These are phyloP conservation scores for Isatis tinctoria DNA, from an alignment of 345 rosid genomes.

Conservation along the genomic window DNA sequence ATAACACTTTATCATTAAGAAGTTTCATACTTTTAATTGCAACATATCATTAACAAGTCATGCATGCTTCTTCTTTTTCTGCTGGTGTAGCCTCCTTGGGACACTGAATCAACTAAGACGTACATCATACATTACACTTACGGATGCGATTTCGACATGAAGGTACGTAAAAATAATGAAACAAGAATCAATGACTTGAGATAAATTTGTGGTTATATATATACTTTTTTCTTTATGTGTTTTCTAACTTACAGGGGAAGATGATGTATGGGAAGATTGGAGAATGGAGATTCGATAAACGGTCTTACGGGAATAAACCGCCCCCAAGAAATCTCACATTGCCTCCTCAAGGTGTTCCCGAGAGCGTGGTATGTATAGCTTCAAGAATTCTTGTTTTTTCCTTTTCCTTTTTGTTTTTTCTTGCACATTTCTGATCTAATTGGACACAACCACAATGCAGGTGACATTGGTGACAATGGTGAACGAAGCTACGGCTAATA, in stretches of 20 bases:
- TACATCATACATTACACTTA: slow-evolving; percentile 94
- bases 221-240: neutral
- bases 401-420: neutral
- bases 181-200: neutral
- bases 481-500: slow-evolving; percentile 86
- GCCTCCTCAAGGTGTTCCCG: slow-evolving; percentile 90
- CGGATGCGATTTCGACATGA: slow-evolving; percentile 86
- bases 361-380: slow-evolving; percentile 69
- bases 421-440: neutral
- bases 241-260: slow-evolving; percentile 43
- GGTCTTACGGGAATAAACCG: slow-evolving; percentile 56
- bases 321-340: slow-evolving; percentile 82
- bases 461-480: slow-evolving; percentile 90
- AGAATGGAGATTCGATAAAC: slow-evolving; percentile 97
- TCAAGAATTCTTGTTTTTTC: neutral
- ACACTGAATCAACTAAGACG: slow-evolving; percentile 64
- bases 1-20: neutral
- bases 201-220: neutral
- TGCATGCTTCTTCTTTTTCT: slow-evolving; percentile 7
- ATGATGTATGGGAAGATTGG: slow-evolving; percentile 76
- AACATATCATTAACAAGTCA: slow-evolving; percentile 16
- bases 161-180: slow-evolving; percentile 42
- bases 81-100: slow-evolving; percentile 92
- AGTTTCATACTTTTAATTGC: neutral
- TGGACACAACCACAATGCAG: slow-evolving; percentile 38